Base-by-base conservation (phyloP, 2,329 filamentous ascomycete genomes). In the Fusarium robinianum region DNA sequence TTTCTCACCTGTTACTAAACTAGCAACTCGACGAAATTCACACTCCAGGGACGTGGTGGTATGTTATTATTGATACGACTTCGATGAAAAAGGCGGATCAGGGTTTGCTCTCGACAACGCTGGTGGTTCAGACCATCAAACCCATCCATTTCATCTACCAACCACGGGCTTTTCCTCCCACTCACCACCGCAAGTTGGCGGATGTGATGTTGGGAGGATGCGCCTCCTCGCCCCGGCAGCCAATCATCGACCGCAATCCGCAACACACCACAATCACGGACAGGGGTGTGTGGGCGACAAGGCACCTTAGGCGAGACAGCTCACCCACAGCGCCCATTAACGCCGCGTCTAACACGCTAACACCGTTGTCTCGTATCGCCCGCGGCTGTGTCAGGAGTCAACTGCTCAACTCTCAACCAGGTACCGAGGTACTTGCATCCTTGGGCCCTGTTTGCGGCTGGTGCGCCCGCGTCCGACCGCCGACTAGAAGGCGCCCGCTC, bases 281-380 rank as follows among this genome's bases (percentile, higher is more conserved):
- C 49, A 49, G 44, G 45, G 45, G 41, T 52, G 43, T 34, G 37
- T 57, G 46, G 37, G 16, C 38, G 27, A 51, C 50, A 42, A 46
- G 35, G 29, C 17, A 41, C 38, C 50, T 57, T 57, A 61, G 53
- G 36, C 58, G 58, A 61, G 51, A 61, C 57, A 51, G 37, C 27
- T 26, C 37, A 46, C 41, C 25, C 17, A 51, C 46, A 43, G 41
- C 45, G 40, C 41, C 48, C 44, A 57, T 63, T 63, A 60, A 63
- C 61, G 61, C 61, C 61, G 61, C 61, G 61, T 63, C 60, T 63
- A 63, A 51, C 51, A 63, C 60, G 54, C 60, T 63, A 63, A 53
- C 47, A 50, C 47, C 48, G 45, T 51, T 58, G 55, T 58, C 58
- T 63, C 53, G 50, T 61, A 60, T 60, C 49, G 47, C 53, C 47